Percentiles rank a stretch among this genome's conserved stretches.
phyloP scores from a whole-genome alignment of 2,329 filamentous ascomycete species.

The Ceratocystis variospora region DNA sequence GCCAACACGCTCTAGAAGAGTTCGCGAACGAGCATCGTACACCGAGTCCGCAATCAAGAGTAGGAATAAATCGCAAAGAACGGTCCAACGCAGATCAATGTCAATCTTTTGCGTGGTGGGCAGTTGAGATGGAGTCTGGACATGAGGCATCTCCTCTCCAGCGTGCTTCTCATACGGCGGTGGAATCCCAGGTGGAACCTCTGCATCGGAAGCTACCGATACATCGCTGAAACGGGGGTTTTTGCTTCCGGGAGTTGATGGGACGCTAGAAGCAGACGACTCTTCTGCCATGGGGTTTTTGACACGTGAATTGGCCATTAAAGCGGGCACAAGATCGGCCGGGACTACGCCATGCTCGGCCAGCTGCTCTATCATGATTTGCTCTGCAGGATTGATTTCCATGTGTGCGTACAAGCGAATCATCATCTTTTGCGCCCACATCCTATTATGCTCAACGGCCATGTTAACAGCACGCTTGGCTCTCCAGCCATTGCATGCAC shows the following conservation, averaged over 20 bases:
- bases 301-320: constrained; percentile 86
- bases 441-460: constrained; percentile 65
- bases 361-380: constrained; percentile 97
- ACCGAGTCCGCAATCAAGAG: constrained; percentile 90
- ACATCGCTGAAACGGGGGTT: constrained; percentile 19
- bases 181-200: constrained; percentile 37
- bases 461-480: constrained; percentile 59
- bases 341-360: constrained; percentile 83
- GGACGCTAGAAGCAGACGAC: constrained; percentile 7
- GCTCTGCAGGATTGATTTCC: constrained; percentile 83
- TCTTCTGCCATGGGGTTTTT: constrained; percentile 72
- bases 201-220: constrained; percentile 25
- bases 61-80: constrained; percentile 88
- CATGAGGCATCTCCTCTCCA: constrained; percentile 59
- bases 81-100: constrained; percentile 92
- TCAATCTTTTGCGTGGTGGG: constrained; percentile 73
- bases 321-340: constrained; percentile 63
- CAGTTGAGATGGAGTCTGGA: constrained; percentile 70
- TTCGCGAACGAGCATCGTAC: constrained; percentile 79
- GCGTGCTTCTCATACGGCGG: constrained; percentile 50
- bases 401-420: constrained; percentile 86
- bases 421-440: constrained; percentile 99
- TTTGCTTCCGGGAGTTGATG: constrained; percentile 11
- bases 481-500: constrained; percentile 36
- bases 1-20: constrained; percentile 71